phyloP scores from a whole-genome alignment of 164 flowering plant genomes.

The Tetrastigma voinierianum region DNA sequence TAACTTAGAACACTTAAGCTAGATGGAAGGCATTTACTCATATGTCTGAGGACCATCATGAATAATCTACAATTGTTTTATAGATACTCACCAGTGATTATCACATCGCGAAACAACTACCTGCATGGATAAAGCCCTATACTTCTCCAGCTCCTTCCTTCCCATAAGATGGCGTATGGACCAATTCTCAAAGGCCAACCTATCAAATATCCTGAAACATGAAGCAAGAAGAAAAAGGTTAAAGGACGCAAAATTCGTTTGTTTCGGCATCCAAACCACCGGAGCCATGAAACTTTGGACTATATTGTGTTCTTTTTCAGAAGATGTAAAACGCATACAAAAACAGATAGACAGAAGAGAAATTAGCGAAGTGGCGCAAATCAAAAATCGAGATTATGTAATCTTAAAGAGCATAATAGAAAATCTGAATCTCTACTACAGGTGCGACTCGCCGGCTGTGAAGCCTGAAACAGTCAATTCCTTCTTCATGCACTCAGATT shows the following conservation, averaged over 20 bases:
- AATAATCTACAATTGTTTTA: neutral
- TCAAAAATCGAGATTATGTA: neutral
- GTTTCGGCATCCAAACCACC: no score
- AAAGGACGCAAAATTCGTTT: no score
- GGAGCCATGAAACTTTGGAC: no score
- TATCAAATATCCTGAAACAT: constrained; percentile 56
- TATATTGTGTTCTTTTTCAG: no score
- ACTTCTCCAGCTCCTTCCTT: constrained; percentile 90
- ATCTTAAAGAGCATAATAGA: neutral
- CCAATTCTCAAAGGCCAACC: constrained; percentile 87
- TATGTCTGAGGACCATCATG: neutral
- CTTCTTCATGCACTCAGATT: no score
- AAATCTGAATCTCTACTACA: neutral
- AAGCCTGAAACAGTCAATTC: no score
- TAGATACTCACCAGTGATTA: constrained; percentile 74
- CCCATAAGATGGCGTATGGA: constrained; percentile 98
- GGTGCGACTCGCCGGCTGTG: no score
- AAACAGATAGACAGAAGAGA: no score
- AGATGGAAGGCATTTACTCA: neutral
- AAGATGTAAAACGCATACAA: no score
- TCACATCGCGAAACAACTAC: constrained; percentile 78
- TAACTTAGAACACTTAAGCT: neutral
- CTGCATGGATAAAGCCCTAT: constrained; percentile 89
- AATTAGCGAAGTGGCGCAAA: no score
- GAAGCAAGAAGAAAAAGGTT: constrained; percentile 9